Evolutionary conservation across 169 alveolate genomes (phyloP).

Genomic region (Plasmodium sp.): DNA sequence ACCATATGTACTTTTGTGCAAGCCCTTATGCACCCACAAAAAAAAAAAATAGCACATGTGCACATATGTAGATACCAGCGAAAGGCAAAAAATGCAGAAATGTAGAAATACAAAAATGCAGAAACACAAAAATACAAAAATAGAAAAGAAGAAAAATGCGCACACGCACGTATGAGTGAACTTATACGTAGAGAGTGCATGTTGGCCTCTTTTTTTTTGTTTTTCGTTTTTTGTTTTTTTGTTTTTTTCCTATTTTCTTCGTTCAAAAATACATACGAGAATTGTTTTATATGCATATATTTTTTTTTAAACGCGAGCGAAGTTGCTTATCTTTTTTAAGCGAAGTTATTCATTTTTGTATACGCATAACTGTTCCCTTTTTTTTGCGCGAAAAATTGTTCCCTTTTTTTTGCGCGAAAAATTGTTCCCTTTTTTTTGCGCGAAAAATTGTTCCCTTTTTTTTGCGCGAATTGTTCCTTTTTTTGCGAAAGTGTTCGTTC

Average conservation of each 20-base stretch:
- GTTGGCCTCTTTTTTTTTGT: background rate
- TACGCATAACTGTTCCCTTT: background rate
- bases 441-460: background rate
- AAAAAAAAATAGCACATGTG: background rate
- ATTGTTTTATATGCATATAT: background rate
- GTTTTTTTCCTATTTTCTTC: background rate
- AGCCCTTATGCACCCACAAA: background rate
- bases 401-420: background rate
- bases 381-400: background rate
- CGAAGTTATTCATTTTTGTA: background rate
- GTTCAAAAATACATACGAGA: background rate
- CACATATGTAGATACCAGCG: background rate
- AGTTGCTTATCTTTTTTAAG: background rate
- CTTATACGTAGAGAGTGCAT: background rate
- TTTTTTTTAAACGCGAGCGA: background rate
- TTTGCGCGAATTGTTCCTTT: background rate
- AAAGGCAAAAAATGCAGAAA: conserved; percentile 1
- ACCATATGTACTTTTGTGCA: background rate
- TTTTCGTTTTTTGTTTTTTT: background rate
- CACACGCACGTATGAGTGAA: background rate
- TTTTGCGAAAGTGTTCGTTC: background rate
- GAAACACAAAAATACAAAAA: background rate
- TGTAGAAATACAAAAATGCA: background rate
- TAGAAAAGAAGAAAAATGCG: background rate
- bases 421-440: background rate